Evolutionary conservation across 805 yeast genomes (phyloP).

Genomic region (Priceomyces carsonii): DNA sequence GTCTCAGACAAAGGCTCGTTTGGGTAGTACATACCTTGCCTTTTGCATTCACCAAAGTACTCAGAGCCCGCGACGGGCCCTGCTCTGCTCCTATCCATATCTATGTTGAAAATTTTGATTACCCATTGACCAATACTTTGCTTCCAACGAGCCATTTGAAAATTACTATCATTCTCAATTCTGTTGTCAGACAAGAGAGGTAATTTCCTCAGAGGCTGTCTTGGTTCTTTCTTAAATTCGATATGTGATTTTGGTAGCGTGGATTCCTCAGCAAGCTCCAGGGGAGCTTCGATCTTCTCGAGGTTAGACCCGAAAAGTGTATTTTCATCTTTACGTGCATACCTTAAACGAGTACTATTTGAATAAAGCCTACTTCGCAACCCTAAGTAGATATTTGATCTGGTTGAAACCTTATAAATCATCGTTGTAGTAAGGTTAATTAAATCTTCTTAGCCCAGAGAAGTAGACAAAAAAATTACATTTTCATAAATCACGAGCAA

Average conservation of each 20-base stretch:
- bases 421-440: too few species aligned
- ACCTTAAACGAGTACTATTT: slow-evolving; percentile 1
- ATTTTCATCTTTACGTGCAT: slow-evolving; percentile 11
- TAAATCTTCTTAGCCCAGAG: too few species aligned
- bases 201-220: slow-evolving; percentile 34
- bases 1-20: slow-evolving; percentile 68
- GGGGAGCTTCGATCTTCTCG: slow-evolving; percentile 25
- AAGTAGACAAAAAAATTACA: too few species aligned
- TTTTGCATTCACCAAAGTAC: slow-evolving; percentile 84
- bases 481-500: too few species aligned
- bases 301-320: slow-evolving; percentile 16
- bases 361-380: background rate
- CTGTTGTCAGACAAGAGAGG: slow-evolving; percentile 42
- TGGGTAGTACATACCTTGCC: slow-evolving; percentile 78
- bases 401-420: too few species aligned
- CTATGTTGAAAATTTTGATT: slow-evolving; percentile 64
- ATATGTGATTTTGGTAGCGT: slow-evolving; percentile 39
- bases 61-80: slow-evolving; percentile 93
- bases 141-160: slow-evolving; percentile 34
- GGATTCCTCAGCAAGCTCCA: slow-evolving; percentile 39
- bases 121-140: slow-evolving; percentile 63
- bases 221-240: slow-evolving; percentile 33
- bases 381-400: too few species aligned
- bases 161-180: slow-evolving; percentile 37
- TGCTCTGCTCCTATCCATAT: slow-evolving; percentile 89